Percentiles rank a stretch among this genome's conserved stretches.
phyloP scores from a whole-genome alignment of 2,329 filamentous ascomycete species.

The Neurospora sp. region DNA sequence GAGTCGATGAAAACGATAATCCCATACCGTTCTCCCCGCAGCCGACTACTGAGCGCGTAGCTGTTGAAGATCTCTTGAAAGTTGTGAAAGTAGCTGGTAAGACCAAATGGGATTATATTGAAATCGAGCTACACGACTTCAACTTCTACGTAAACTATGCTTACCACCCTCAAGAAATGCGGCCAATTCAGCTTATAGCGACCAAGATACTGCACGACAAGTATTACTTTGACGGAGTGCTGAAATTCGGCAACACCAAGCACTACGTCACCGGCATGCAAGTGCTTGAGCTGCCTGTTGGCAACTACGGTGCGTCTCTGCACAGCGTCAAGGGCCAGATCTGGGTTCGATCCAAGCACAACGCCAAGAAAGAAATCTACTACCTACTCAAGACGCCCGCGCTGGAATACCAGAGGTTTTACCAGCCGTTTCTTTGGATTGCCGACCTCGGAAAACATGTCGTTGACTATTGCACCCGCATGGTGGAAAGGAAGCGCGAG shows the following conservation, averaged over 20 bases:
- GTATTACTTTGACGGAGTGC: conserved; percentile 51
- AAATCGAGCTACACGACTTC: conserved; percentile 49
- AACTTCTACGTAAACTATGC: conserved; percentile 39
- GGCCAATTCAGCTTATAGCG: conserved; percentile 43
- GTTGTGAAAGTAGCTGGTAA: conserved; percentile 10
- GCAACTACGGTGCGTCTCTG: conserved; percentile 48
- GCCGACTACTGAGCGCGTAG: conserved; percentile 21
- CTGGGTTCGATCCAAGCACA: conserved; percentile 51
- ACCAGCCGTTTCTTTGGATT: conserved; percentile 58
- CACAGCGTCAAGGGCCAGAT: conserved; percentile 42
- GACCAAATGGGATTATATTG: conserved; percentile 25
- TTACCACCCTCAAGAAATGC: conserved; percentile 38
- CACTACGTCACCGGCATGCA: conserved; percentile 46
- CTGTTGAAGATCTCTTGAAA: conserved; percentile 22
- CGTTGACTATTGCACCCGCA: conserved; percentile 50
- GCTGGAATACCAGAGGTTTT: conserved; percentile 51
- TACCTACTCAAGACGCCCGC: conserved; percentile 53
- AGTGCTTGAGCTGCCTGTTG: conserved; percentile 53
- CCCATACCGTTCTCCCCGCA: conserved; percentile 17
- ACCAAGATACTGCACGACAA: conserved; percentile 23
- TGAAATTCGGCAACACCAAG: conserved; percentile 33
- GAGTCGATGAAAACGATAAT: conserved; percentile 13
- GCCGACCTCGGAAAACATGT: conserved; percentile 62
- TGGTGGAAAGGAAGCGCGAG: conserved; percentile 19
- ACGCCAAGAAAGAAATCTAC: conserved; percentile 40